Evolutionary conservation across 495 filamentous ascomycete species (phyloP).

Genomic region (Xylaria flabelliformis): DNA sequence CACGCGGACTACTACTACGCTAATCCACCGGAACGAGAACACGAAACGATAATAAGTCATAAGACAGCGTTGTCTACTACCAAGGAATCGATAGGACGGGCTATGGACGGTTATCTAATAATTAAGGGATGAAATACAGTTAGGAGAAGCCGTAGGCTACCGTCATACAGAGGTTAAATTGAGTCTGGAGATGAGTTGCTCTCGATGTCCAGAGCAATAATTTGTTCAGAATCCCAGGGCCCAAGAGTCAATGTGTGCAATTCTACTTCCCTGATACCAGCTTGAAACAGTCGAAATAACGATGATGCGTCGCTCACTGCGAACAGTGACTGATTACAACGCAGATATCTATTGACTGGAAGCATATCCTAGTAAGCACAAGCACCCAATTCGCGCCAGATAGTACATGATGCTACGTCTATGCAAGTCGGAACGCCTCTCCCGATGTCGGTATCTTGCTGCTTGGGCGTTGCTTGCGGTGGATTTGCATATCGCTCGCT

Average conservation of each 20-base stretch:
- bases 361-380: slow-evolving; percentile 7
- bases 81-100: slow-evolving; percentile 1
- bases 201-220: slow-evolving; percentile 9
- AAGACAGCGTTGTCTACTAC: slow-evolving; percentile 25
- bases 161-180: slow-evolving; percentile 15
- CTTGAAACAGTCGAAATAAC: slow-evolving; percentile 3
- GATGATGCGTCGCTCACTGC: background rate
- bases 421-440: slow-evolving; percentile 26
- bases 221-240: background rate
- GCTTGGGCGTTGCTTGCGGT: slow-evolving; percentile 8
- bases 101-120: slow-evolving; percentile 15
- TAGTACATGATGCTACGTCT: slow-evolving; percentile 9
- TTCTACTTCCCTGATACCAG: background rate
- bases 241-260: slow-evolving; percentile 1
- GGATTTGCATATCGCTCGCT: slow-evolving; percentile 1
- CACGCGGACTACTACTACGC: slow-evolving; percentile 29
- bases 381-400: background rate
- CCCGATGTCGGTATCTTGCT: slow-evolving; percentile 26
- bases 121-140: background rate
- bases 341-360: background rate
- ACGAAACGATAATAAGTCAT: slow-evolving; percentile 33
- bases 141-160: slow-evolving; percentile 2
- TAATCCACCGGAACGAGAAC: slow-evolving; percentile 39
- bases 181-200: slow-evolving; percentile 10
- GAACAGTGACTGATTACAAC: slow-evolving; percentile 6